A percentile compares a stretch with the other conserved stretches of the same genome.
Conservation (phyloP, 495 filamentous ascomycete species). For the Neurospora tetrasperma region DNA sequence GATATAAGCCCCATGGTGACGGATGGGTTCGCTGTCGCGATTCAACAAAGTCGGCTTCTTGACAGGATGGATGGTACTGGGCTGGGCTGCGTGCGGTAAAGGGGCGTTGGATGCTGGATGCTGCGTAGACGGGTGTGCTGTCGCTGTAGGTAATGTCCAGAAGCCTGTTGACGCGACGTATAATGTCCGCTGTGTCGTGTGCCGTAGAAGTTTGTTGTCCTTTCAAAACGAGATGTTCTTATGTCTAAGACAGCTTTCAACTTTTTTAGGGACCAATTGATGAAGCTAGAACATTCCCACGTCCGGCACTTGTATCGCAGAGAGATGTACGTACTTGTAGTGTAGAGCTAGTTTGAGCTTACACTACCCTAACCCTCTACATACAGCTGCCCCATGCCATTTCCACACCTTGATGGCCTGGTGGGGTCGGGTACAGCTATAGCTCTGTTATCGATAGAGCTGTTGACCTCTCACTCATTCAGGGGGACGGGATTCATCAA, state of each 20-base stretch:
- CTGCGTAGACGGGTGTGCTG: background rate
- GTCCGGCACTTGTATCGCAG: background rate
- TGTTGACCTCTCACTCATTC: background rate
- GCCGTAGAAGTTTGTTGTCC: background rate
- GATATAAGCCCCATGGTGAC: constrained; percentile 67
- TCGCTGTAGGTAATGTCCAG: background rate
- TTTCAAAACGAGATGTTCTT: background rate
- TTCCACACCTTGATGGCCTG: background rate
- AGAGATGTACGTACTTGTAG: background rate
- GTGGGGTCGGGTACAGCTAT: background rate
- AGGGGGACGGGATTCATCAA: background rate
- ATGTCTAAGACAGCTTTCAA: background rate
- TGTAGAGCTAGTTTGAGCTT: background rate
- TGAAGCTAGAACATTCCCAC: background rate
- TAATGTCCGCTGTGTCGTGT: background rate
- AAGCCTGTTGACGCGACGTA: background rate
- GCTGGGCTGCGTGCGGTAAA: background rate
- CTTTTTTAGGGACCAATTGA: background rate
- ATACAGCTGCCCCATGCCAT: background rate
- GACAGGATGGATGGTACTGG: background rate
- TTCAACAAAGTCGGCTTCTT: background rate
- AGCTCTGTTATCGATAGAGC: background rate
- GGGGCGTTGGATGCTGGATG: background rate
- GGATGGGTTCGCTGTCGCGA: background rate
- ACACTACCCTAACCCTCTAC: background rate